These are phyloP conservation scores for Paramecium sonneborni DNA, from an alignment of 73 alveolate species.

Conservation along the genomic window DNA sequence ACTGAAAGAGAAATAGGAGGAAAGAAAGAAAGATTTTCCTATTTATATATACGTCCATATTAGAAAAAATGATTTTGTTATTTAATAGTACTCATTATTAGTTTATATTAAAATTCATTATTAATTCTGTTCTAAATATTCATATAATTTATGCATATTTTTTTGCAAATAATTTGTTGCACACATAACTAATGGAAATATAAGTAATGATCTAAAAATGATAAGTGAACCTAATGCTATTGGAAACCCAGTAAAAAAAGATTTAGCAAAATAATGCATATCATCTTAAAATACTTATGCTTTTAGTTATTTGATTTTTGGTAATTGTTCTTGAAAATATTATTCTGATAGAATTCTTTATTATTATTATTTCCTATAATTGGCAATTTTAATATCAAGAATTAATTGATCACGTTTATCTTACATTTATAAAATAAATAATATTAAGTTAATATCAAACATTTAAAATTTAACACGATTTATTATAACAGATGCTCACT, in stretches of 20 bases:
- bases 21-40: not conserved
- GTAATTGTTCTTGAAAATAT: not conserved
- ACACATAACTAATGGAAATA: not conserved
- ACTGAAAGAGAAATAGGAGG: not conserved
- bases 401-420: not conserved
- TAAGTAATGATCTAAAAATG: not conserved
- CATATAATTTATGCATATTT: not conserved
- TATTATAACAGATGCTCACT: conserved; percentile 58
- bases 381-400: conserved; percentile 28
- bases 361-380: conserved; percentile 14
- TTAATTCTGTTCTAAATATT: not conserved
- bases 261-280: not conserved
- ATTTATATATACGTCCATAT: not conserved
- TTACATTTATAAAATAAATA: not conserved
- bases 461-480: conserved; percentile 58
- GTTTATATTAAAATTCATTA: not conserved
- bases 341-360: not conserved
- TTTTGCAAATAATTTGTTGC: not conserved
- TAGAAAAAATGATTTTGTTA: not conserved
- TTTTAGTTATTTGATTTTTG: not conserved
- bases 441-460: conserved; percentile 38
- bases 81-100: not conserved
- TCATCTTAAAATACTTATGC: not conserved
- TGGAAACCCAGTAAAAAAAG: not conserved
- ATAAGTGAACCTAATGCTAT: conserved; percentile 1